Percentiles rank a stretch among this genome's conserved stretches.
phyloP scores from a whole-genome alignment of 1,284 basidiomycete species.

The Earliella scabrosa region DNA sequence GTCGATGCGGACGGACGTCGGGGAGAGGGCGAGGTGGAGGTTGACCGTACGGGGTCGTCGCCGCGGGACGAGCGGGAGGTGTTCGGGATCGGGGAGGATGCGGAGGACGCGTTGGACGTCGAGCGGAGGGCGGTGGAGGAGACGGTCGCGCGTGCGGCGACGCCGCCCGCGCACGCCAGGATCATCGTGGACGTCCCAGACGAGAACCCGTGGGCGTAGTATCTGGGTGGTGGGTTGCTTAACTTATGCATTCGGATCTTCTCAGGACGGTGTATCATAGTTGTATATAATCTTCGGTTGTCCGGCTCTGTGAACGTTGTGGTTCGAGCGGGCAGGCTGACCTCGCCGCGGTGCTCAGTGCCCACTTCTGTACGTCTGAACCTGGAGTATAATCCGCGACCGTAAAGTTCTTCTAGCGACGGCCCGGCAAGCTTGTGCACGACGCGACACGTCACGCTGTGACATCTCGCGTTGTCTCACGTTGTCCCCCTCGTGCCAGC shows the following conservation, averaged over 20 bases:
- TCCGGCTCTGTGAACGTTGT: too few species aligned
- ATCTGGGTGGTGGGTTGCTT: neutral
- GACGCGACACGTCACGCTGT: too few species aligned
- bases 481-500: too few species aligned
- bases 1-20: conserved; percentile 45
- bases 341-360: too few species aligned
- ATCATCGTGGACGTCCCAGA: conserved; percentile 38
- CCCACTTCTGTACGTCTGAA: too few species aligned
- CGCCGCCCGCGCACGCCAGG: conserved; percentile 51
- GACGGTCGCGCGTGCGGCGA: conserved; percentile 36
- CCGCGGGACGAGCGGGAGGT: conserved; percentile 23
- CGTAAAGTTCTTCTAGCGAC: too few species aligned
- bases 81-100: conserved; percentile 26
- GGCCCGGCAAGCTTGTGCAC: too few species aligned
- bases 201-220: conserved; percentile 60
- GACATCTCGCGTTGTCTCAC: too few species aligned
- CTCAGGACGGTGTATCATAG: neutral
- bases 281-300: neutral
- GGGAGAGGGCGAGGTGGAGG: conserved; percentile 45
- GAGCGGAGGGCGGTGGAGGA: conserved; percentile 32
- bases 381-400: too few species aligned
- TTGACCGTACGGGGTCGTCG: conserved; percentile 32
- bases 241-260: neutral
- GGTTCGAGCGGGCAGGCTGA: too few species aligned
- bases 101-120: conserved; percentile 34